Evolutionary conservation across 1,139 yeast genomes (phyloP).

Genomic region (Yamadazyma spencermartinsiae): DNA sequence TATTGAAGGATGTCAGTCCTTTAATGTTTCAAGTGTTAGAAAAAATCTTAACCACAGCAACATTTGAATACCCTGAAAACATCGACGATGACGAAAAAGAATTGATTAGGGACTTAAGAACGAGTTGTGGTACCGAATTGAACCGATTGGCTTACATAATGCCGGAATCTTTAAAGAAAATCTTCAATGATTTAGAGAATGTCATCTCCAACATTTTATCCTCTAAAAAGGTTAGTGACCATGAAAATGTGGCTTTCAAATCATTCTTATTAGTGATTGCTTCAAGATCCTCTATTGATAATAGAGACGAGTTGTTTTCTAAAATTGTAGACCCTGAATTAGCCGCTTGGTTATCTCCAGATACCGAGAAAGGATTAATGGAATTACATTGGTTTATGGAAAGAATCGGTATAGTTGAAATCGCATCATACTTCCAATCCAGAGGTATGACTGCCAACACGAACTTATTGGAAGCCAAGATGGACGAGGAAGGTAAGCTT

Average conservation of each 20-base stretch:
- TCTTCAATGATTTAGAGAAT: constrained; percentile 76
- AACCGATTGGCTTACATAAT: constrained; percentile 90
- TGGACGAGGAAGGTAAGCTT: constrained; percentile 87
- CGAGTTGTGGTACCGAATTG: constrained; percentile 92
- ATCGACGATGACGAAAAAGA: constrained; percentile 75
- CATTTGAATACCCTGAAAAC: constrained; percentile 74
- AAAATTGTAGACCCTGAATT: constrained; percentile 91
- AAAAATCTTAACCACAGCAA: constrained; percentile 83
- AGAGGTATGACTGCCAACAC: constrained; percentile 80
- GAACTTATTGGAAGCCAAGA: constrained; percentile 70
- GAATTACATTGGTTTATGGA: constrained; percentile 98
- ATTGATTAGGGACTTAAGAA: constrained; percentile 80
- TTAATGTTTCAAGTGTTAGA: constrained; percentile 83
- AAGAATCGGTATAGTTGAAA: constrained; percentile 88
- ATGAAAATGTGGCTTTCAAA: constrained; percentile 91
- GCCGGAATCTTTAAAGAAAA: constrained; percentile 85
- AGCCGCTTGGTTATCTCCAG: constrained; percentile 89
- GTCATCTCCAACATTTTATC: constrained; percentile 75
- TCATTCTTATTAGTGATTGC: constrained; percentile 90
- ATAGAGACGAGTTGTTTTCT: constrained; percentile 74
- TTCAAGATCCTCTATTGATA: constrained; percentile 72
- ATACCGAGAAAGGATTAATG: constrained; percentile 82
- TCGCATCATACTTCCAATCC: constrained; percentile 84
- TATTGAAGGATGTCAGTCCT: constrained; percentile 70
- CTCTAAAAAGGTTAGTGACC: constrained; percentile 74